A percentile compares a stretch with the other conserved stretches of the same genome.
Evolutionary conservation across 2,329 filamentous ascomycete genomes (phyloP).

Genomic region (Beauveria sp.): DNA sequence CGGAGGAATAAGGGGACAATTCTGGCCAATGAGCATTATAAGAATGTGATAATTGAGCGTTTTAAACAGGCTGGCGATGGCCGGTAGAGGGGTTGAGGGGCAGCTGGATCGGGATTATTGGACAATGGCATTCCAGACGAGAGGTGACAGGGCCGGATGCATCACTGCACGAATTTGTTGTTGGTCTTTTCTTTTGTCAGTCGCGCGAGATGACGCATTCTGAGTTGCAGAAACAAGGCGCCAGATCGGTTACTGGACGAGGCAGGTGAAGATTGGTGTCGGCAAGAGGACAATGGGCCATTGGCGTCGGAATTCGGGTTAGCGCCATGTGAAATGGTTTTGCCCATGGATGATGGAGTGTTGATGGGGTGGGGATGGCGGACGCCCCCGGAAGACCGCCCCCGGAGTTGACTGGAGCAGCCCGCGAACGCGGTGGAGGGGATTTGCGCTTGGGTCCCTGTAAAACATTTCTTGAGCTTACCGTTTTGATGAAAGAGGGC

Average conservation of each 20-base stretch:
- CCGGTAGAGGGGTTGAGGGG: neutral
- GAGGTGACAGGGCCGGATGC: neutral
- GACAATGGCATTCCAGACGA: neutral
- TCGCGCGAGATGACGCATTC: neutral
- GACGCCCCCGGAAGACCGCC: conserved; percentile 6
- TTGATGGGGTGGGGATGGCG: neutral
- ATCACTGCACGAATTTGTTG: neutral
- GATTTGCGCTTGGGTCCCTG: neutral
- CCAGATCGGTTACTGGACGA: neutral
- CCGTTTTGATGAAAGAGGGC: no score
- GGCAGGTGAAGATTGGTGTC: neutral
- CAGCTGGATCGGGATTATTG: neutral
- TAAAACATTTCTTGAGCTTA: neutral
- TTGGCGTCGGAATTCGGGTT: neutral
- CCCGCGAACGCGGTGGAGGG: neutral
- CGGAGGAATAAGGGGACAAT: neutral
- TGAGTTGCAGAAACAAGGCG: neutral
- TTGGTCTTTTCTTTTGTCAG: neutral
- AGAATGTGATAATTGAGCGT: neutral
- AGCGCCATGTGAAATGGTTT: conserved; percentile 4
- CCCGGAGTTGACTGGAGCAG: conserved; percentile 2
- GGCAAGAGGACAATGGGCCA: neutral
- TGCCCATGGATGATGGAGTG: neutral
- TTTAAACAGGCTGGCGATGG: neutral
- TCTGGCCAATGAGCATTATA: neutral